Percentiles rank a stretch among this genome's conserved stretches.
Evolutionary conservation across 306 rosid species (phyloP).

Genomic region (Pyrus pyrifolia): DNA sequence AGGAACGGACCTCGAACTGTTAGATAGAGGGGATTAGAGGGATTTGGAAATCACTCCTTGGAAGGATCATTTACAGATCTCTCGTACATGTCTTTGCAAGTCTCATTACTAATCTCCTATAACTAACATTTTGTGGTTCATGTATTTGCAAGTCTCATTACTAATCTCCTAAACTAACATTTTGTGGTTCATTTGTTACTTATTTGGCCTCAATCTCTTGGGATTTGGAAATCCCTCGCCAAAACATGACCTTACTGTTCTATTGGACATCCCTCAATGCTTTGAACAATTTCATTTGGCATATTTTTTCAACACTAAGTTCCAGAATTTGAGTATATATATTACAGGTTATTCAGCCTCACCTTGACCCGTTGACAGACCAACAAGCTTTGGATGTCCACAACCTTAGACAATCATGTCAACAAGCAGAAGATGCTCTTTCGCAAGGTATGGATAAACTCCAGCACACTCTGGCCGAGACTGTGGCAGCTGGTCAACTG

Average conservation of each 20-base stretch:
- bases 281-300: background rate
- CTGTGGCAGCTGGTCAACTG: constrained; percentile 48
- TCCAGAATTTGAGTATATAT: background rate
- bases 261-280: too few species aligned
- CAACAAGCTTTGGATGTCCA: constrained; percentile 42
- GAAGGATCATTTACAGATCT: background rate
- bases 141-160: background rate
- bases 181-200: too few species aligned
- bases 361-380: constrained; percentile 57
- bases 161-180: background rate
- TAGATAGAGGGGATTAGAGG: too few species aligned
- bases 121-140: background rate
- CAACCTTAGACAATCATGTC: constrained; percentile 67
- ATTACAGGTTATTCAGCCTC: constrained; percentile 69
- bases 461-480: constrained; percentile 48
- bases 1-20: too few species aligned
- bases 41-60: too few species aligned
- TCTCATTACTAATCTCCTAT: too few species aligned
- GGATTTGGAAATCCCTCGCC: too few species aligned
- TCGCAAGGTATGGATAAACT: constrained; percentile 85
- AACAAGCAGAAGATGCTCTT: constrained; percentile 95
- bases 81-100: background rate
- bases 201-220: too few species aligned
- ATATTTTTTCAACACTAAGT: background rate
- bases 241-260: background rate